phyloP scores from a whole-genome alignment of 495 filamentous ascomycete species.

The Rhizodiscina lignyota region DNA sequence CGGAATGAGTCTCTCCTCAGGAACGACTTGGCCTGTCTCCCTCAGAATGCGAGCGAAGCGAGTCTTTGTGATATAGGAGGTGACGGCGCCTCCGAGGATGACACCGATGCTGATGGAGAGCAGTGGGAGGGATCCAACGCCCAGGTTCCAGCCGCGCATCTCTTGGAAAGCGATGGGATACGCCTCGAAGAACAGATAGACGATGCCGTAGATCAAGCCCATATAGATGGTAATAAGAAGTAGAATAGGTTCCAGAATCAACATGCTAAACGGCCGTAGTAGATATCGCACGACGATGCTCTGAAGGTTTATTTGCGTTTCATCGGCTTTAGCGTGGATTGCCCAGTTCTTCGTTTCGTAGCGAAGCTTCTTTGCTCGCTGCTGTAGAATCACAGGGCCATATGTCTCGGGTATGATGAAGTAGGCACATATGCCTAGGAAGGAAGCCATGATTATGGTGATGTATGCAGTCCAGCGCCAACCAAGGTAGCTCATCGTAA shows the following conservation, averaged over 20 bases:
- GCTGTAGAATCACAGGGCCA: conserved; percentile 35
- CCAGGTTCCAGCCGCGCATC: conserved; percentile 15
- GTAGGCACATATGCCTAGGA: conserved; percentile 26
- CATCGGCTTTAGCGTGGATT: conserved; percentile 40
- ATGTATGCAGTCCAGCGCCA: conserved; percentile 40
- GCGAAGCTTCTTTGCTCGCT: conserved; percentile 38
- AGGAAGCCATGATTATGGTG: conserved; percentile 35
- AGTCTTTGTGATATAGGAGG: conserved; percentile 7
- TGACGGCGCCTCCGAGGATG: conserved; percentile 7
- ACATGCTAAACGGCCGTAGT: conserved; percentile 41
- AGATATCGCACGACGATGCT: conserved; percentile 35
- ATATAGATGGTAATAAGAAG: conserved; percentile 30
- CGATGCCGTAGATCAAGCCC: conserved; percentile 20
- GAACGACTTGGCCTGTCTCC: conserved; percentile 14
- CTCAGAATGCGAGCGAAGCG: conserved; percentile 8
- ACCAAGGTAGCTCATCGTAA: conserved; percentile 17
- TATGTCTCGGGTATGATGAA: conserved; percentile 47
- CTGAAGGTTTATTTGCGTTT: conserved; percentile 28
- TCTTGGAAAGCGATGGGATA: too few relatives aligned
- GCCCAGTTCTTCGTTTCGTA: conserved; percentile 45
- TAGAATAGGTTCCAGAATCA: conserved; percentile 43
- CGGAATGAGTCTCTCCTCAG: conserved; percentile 18
- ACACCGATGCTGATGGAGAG: too few relatives aligned
- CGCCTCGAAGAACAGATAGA: conserved; percentile 21
- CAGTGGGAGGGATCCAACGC: conserved; percentile 19